Evolutionary conservation across 163 green algal species (phyloP), one percentile per base, ranked within the genome.

Genomic region (Prototheca wickerhamii): DNA sequence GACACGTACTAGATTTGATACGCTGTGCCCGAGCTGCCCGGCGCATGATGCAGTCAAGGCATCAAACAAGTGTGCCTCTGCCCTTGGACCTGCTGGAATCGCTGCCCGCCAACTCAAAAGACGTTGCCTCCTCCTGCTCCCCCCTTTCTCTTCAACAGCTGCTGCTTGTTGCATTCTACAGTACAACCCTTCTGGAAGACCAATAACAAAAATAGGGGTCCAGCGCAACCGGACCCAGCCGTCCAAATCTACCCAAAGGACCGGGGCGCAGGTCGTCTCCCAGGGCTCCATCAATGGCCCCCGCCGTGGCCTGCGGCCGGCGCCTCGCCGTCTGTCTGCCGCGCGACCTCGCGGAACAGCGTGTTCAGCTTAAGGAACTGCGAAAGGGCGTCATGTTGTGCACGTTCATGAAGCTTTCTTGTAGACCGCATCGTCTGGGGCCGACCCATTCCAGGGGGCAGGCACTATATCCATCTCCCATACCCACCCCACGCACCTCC

Each of bases 401-500:
- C 37, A 21, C 10, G 37, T 15, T 0, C 10, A 10, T 44, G 15
- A 10, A 10, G 15, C 1, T 44, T 44, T 10, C 10, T 44, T 44
- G 37, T 15, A 10, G 0, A 44, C 10, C 37, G 10, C 37, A 10
- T 44, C 10, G 1, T 10, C 10, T 44, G 37, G 10, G 37, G 37
- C 10, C 10, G 10, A 15, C 37, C 37, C 37, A 15, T 15, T 3
- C 23, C 18, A 17, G 2, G 23, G 21, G 30, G 20, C 12, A 31
- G 20, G 4, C 23, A n/a, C 3, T 12, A 31, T 25, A 25, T 15
- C 5, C 23, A 6, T n/a, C n/a, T n/a, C n/a, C 49, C 49, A 56
- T 28, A 15, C 32, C 31, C 55, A 21, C 35, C 40, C 63, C 4
- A 40, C 74, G 35, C 25, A 88, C 85, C 86, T 95, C 87, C 64